Percentiles rank a stretch among this genome's conserved stretches.
phyloP scores from a whole-genome alignment of 208 protist genomes.

The Trichomonas vaginalis region DNA sequence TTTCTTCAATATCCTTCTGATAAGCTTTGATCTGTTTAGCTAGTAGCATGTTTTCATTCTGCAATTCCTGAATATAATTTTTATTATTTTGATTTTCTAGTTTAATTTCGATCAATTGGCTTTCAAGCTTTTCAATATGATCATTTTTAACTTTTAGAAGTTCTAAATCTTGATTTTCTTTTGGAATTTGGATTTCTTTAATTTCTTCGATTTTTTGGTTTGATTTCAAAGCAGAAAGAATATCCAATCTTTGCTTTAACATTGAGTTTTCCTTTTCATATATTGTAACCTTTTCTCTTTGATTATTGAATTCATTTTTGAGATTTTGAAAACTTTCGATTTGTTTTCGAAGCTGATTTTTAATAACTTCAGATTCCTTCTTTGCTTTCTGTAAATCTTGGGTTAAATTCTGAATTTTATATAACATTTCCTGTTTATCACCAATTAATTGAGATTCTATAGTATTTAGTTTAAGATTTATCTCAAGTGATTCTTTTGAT shows the following conservation, averaged over 20 bases:
- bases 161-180: not conserved
- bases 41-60: no score
- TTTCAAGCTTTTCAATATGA: not conserved
- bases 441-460: not conserved
- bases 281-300: not conserved
- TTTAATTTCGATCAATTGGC: not conserved
- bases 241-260: not conserved
- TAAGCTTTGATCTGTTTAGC: no score
- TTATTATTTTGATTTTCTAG: not conserved
- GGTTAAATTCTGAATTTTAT: not conserved
- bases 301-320: not conserved
- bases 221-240: no score
- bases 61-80: not conserved
- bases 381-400: not conserved
- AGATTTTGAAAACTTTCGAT: not conserved
- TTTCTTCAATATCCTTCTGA: no score
- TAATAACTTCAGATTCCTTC: not conserved
- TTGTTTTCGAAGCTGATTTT: not conserved
- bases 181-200: not conserved
- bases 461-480: not conserved
- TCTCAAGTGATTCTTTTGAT: not conserved
- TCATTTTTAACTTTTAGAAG: not conserved
- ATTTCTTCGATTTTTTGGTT: not conserved
- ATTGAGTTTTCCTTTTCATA: not conserved
- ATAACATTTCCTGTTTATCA: not conserved